Base-by-base conservation (phyloP, 1,284 basidiomycete species). In the Mycocalia duriaeana region DNA sequence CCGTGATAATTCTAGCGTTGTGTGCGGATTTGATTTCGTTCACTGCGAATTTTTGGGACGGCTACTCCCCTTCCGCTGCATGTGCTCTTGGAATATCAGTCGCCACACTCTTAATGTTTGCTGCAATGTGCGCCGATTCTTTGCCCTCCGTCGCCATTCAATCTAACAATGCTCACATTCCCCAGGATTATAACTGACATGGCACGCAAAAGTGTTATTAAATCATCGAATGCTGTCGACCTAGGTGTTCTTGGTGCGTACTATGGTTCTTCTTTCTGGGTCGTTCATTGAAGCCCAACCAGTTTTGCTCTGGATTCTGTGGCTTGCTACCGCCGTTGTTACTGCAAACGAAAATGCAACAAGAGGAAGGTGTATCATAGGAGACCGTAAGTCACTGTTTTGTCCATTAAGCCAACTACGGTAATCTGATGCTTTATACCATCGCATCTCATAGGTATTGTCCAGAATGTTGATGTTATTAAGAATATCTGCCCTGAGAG, bases 271-370 rank as follows among this genome's bases (percentile, higher is more conserved):
- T 16, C 25, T 36, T 14, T 43, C 13, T 42, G 40, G 34, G 50
- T 26, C 16, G 16, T 5, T 26, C 16, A 24, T 3, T 16, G 25
- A 19, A 13, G n/a, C 2, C 14, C 43, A 18, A 9, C 20, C 38
- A 81, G 81, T 55, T 47, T 35, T 80, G 41, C 68, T 85, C 5
- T 79, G 73, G 70, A 57, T 84, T 46, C 59, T 85, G 22, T 84
- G 77, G 79, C 64, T 84, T 28, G 67, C 77, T 13, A 66, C 67
- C 45, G 81, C 65, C 2, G 75, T n/a, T 43, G 44, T 13, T 39
- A 50, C 37, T 59, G 59, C 39, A 34, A 36, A 31, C n/a, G n/a
- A 31, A 9, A 31, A 31, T 31, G 8, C n/a, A n/a, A 31, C 28
- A 8, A n/a, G 28, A 8, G 28, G 28, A 9, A 31, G 28, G 9